phyloP scores from a whole-genome alignment of 2,329 filamentous ascomycete genomes.

The Venturia carpophila region DNA sequence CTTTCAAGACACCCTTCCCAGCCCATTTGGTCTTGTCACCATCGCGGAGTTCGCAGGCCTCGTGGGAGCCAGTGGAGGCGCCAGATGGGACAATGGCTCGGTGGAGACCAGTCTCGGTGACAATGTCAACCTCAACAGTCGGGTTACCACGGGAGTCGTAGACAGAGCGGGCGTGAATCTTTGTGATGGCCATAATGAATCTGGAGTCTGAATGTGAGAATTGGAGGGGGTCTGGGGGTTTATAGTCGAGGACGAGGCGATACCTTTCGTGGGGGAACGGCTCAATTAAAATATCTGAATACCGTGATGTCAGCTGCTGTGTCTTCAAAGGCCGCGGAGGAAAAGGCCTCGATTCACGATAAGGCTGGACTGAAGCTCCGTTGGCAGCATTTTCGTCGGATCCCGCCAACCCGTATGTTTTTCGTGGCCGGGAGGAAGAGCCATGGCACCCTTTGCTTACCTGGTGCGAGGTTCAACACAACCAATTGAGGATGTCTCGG shows the following conservation, averaged over 20 bases:
- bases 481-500: neutral
- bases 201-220: neutral
- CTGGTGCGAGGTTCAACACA: neutral
- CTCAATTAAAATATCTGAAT: conserved; percentile 3
- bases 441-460: neutral
- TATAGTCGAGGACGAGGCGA: conserved; percentile 3
- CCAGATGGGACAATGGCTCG: conserved; percentile 95
- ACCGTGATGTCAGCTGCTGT: conserved; percentile 16
- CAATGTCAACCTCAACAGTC: conserved; percentile 95
- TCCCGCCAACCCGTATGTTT: neutral
- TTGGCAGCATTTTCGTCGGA: conserved; percentile 1
- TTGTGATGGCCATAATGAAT: conserved; percentile 62
- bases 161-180: conserved; percentile 64
- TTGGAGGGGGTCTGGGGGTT: neutral
- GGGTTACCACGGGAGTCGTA: conserved; percentile 98
- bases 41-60: conserved; percentile 48
- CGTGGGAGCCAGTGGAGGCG: conserved; percentile 66
- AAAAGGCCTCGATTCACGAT: conserved; percentile 14
- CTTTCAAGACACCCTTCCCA: conserved; percentile 49
- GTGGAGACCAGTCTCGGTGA: conserved; percentile 94
- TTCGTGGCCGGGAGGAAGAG: conserved; percentile 4
- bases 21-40: conserved; percentile 46
- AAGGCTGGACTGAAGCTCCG: conserved; percentile 10
- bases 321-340: neutral
- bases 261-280: conserved; percentile 8